Base-by-base conservation (phyloP, 2,329 filamentous ascomycete genomes). In the Hypoxylon sp. region DNA sequence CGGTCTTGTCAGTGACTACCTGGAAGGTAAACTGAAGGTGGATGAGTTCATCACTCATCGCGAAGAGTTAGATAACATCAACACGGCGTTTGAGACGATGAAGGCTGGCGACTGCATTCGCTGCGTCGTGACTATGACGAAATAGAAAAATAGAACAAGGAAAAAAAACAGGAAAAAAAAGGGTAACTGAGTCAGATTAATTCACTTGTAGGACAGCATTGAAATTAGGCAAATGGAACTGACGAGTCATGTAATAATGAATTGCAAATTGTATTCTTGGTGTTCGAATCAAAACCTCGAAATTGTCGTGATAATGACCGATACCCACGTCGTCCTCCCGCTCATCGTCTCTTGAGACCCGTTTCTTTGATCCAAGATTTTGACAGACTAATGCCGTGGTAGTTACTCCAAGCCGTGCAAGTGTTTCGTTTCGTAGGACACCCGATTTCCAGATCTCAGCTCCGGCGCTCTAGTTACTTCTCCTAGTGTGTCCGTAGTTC, bases 21-120 rank as follows among this genome's bases (percentile, higher is more conserved):
- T 95, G 73, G 82, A 82, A 43, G 92, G 92, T 65, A 83, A 88
- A 69, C 87, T 99, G 70, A 97, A 97, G 86, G 94, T 97, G 34
- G 93, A 97, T 71, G 94, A 99, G 78, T 97, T 97, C 79, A 97
- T 99, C 77, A 99, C 94, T 21, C 94, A 99, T 78, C 86, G 92
- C 65, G 90, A 96, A 78, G 82, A 81, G 3, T 79, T 99, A 32
- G 76, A 77, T 54, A 84, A 89, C 67, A 96, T 99, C 75, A 97
- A 97, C 80, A 78, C 81, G 41, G 93, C 91, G 13, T 99, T 96
- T 68, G 84, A 91, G 60, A 85, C 88, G 64, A 99, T 99, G 94
- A 95, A 97, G 81, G 82, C 86, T 54, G 94, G 94, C 51, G 92
- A 97, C 75, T 99, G 94, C 76, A 97, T 99, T 68, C 90, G 94